A percentile compares a stretch with the other conserved stretches of the same genome.
Evolutionary conservation across 164 flowering plant genomes (phyloP).

Genomic region (Piper betle): DNA sequence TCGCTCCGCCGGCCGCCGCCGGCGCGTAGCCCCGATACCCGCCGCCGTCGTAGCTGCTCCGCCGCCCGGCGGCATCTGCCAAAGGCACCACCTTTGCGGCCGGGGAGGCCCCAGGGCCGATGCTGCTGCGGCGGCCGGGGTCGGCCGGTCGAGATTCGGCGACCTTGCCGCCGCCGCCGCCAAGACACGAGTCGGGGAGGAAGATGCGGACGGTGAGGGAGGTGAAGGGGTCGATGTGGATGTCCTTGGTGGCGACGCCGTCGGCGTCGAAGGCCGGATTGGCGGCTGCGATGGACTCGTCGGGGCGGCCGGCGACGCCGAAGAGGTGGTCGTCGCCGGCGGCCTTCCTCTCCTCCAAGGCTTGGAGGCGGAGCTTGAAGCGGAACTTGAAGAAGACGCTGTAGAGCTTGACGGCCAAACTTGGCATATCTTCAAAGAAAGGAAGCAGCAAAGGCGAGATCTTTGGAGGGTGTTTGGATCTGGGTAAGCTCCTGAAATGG

Average conservation of each 20-base stretch:
- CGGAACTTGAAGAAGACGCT: constrained; percentile 85
- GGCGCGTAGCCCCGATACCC: constrained; percentile 13
- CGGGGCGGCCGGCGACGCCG: constrained; percentile 80
- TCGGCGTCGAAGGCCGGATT: constrained; percentile 76
- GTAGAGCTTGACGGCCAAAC: constrained; percentile 75
- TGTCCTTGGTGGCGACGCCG: constrained; percentile 93
- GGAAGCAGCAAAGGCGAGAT: no score
- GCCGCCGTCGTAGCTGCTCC: constrained; percentile 17
- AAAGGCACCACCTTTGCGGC: neutral
- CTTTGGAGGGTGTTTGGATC: no score
- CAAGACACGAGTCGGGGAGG: constrained; percentile 42
- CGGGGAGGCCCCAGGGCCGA: constrained; percentile 16
- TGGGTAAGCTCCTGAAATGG: no score
- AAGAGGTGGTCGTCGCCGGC: constrained; percentile 29
- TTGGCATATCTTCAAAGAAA: constrained; percentile 41
- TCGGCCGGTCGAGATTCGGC: constrained; percentile 6
- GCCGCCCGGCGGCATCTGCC: constrained; percentile 4
- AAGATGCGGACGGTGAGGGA: constrained; percentile 51
- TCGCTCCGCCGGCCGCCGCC: neutral
- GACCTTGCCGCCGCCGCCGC: constrained; percentile 5
- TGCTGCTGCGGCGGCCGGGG: constrained; percentile 31
- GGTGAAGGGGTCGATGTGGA: constrained; percentile 62
- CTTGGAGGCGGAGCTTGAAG: constrained; percentile 72
- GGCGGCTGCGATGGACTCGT: constrained; percentile 52
- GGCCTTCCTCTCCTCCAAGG: constrained; percentile 29